These are phyloP conservation scores for Pseudogymnoascus sp. DNA, from an alignment of 2,329 filamentous ascomycete species.

Conservation along the genomic window DNA sequence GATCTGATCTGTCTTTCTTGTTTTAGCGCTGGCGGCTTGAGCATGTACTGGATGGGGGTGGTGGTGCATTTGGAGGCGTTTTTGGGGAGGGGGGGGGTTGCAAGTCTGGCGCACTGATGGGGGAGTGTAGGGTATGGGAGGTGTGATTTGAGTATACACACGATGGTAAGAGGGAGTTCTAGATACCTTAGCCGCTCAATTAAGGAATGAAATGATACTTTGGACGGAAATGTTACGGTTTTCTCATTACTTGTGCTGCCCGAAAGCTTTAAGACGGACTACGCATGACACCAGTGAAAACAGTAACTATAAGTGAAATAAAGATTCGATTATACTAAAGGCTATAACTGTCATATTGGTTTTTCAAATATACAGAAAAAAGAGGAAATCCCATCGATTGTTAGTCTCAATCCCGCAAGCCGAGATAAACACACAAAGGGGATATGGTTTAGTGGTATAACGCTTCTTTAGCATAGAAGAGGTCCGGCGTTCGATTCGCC, in stretches of 20 bases:
- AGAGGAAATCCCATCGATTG: neutral
- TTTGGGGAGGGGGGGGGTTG: neutral
- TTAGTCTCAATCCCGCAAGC: neutral
- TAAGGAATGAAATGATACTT: neutral
- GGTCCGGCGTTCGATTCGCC: slow-evolving; percentile 8
- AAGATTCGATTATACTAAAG: neutral
- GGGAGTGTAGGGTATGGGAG: neutral
- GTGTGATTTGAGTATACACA: neutral
- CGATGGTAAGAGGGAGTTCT: neutral
- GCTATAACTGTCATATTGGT: neutral
- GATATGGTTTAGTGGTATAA: slow-evolving; percentile 9
- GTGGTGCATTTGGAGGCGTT: neutral
- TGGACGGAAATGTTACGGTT: neutral
- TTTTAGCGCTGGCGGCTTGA: neutral
- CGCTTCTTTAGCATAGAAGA: slow-evolving; percentile 8
- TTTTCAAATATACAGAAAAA: neutral
- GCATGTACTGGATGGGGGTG: neutral
- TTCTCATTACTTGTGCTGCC: neutral
- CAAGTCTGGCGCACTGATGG: neutral
- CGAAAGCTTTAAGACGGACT: neutral
- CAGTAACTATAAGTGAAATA: neutral
- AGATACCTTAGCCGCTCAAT: neutral
- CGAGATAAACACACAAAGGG: neutral
- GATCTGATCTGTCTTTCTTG: neutral
- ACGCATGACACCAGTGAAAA: neutral